A percentile compares a stretch with the other conserved stretches of the same genome.
Conservation (phyloP, 257 asterid species). For the Nicotiana noctiflora region DNA sequence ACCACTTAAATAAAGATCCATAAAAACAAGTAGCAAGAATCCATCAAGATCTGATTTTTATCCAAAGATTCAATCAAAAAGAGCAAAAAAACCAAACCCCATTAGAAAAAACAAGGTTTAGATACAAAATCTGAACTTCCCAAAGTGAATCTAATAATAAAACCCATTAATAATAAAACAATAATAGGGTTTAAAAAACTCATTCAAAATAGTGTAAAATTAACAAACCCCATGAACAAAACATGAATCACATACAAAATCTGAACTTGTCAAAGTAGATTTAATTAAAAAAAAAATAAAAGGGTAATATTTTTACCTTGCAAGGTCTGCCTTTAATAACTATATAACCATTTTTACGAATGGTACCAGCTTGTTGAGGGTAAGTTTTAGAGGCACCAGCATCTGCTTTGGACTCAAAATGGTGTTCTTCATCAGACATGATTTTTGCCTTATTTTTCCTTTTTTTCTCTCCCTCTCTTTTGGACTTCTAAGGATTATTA, state of each 20-base stretch:
- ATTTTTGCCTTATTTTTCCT: not conserved
- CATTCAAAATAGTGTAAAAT: not conserved
- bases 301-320: slow-evolving; percentile 14
- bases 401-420: slow-evolving; percentile 10
- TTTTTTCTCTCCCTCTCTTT: not conserved
- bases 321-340: slow-evolving; percentile 27
- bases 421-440: slow-evolving; percentile 9
- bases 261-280: not conserved
- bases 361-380: slow-evolving; percentile 35
- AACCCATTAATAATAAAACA: too few species aligned
- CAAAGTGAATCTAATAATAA: too few species aligned
- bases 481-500: not conserved
- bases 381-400: too few species aligned
- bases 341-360: slow-evolving; percentile 28
- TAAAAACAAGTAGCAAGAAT: not conserved
- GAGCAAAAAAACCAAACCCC: not conserved
- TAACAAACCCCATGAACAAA: not conserved
- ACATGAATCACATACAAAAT: not conserved
- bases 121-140: not conserved
- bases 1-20: not conserved
- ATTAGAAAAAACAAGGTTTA: not conserved
- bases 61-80: not conserved
- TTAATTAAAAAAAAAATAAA: too few species aligned
- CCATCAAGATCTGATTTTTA: not conserved
- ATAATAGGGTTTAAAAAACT: not conserved